phyloP scores from a whole-genome alignment of 257 asterid species.

The Gynochthodes officinalis region DNA sequence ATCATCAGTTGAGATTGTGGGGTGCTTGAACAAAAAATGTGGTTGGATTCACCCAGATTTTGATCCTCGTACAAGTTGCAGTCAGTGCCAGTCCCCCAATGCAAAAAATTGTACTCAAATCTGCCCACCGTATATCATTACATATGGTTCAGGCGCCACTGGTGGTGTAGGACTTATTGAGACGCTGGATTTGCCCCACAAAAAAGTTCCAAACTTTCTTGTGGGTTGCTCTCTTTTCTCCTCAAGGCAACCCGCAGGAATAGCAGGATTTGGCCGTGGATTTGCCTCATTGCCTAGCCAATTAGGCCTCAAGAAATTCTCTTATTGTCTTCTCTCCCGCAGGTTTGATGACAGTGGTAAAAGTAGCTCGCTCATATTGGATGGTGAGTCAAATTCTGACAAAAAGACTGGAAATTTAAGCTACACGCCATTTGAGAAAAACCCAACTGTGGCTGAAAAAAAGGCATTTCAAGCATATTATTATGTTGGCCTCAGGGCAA shows the following conservation, averaged over 20 bases:
- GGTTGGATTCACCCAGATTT: slow-evolving; percentile 60
- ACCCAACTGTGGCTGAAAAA: slow-evolving; percentile 32
- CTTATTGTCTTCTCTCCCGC: slow-evolving; percentile 73
- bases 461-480: slow-evolving; percentile 45
- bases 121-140: slow-evolving; percentile 77
- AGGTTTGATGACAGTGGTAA: slow-evolving; percentile 49
- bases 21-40: slow-evolving; percentile 73
- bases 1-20: slow-evolving; percentile 60
- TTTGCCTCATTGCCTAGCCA: slow-evolving; percentile 62
- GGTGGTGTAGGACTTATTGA: slow-evolving; percentile 69
- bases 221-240: slow-evolving; percentile 83
- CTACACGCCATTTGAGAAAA: slow-evolving; percentile 51
- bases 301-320: slow-evolving; percentile 63
- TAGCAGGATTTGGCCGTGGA: slow-evolving; percentile 86
- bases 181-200: slow-evolving; percentile 43
- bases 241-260: slow-evolving; percentile 67
- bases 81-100: slow-evolving; percentile 32
- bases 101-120: slow-evolving; percentile 50
- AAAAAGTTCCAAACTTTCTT: slow-evolving; percentile 42
- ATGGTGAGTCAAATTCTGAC: slow-evolving; percentile 35
- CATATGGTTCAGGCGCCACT: slow-evolving; percentile 76
- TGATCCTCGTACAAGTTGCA: slow-evolving; percentile 44
- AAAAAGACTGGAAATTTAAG: slow-evolving; percentile 32
- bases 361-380: slow-evolving; percentile 51
- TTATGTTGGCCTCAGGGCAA: slow-evolving; percentile 51